Conservation (phyloP, 208 protist genomes). For the Crithidia acanthocephali region DNA sequence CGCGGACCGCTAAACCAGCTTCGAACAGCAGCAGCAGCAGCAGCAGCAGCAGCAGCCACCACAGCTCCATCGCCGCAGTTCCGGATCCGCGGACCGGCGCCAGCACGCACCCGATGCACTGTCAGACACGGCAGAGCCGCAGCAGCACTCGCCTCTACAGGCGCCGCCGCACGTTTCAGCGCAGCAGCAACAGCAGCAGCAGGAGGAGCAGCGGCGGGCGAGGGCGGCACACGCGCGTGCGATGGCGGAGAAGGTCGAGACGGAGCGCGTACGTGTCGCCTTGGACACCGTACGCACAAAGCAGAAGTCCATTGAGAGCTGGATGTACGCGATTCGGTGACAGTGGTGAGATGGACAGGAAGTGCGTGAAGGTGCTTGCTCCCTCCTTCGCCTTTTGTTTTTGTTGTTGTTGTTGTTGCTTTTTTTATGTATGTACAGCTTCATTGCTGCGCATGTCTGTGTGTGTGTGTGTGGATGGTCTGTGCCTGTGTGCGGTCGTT, state of each 20-base stretch:
- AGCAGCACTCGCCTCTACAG: constrained; percentile 3
- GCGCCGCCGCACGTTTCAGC: background rate
- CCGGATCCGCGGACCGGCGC: background rate
- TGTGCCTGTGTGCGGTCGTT: background rate
- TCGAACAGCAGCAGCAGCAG: background rate
- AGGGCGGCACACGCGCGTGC: constrained; percentile 3
- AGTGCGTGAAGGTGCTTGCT: background rate
- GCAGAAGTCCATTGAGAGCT: constrained; percentile 35
- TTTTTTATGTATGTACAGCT: too few species aligned
- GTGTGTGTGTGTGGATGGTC: constrained; percentile 5
- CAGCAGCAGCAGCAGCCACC: too few species aligned
- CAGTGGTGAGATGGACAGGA: background rate
- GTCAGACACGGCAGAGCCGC: background rate
- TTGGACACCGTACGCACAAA: constrained; percentile 30
- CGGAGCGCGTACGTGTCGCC: constrained; percentile 17
- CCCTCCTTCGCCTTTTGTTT: too few species aligned
- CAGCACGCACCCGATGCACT: constrained; percentile 8
- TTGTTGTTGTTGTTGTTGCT: too few species aligned
- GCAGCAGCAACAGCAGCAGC: background rate
- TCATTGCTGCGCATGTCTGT: background rate
- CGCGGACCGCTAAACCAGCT: background rate
- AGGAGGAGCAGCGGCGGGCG: background rate
- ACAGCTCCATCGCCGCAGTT: background rate
- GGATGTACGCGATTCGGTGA: constrained; percentile 12
- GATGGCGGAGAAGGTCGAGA: constrained; percentile 12